Base-by-base conservation (phyloP, 768 basidiomycete genomes). In the Lactifluus hygrophoroides region DNA sequence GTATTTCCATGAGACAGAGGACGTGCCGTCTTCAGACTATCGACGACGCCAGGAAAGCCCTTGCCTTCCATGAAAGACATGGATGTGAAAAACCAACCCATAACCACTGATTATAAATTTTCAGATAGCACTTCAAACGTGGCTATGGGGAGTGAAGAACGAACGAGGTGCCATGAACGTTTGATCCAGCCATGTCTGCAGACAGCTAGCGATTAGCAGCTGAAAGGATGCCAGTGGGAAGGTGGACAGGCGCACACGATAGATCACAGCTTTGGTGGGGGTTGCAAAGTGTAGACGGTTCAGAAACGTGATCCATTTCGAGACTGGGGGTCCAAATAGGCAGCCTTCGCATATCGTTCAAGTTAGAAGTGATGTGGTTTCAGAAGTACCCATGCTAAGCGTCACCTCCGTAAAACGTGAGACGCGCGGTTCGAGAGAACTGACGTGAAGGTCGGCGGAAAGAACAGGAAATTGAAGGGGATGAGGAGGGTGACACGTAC, bases 11-110 rank as follows among this genome's bases (percentile, higher is more conserved):
- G 5, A 5, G 19, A 56, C 14, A 19, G 5, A 23, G 11, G 9
- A 64, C 67, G 53, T 54, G 72, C 77, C 27, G 73, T 69, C 10
- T 61, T 66, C 58, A 83, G 72, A 40, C 79, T 76, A 54, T 77
- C 71, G 60, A 72, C 78, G 64, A 73, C 89, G 63, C 66, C 81
- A 63, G 66, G 73, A 54, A 67, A 69, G 71, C 73, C 77, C 65
- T 88, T 85, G 28, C 90, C 90, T 68, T 95, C 93, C 52, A 94
- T 67, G 42, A 88, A 67, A 34, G 86, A 84, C 86, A 92, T 91
- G 0, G 83, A 79, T 11, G 84, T 81, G 69, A 92, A 85, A 72
- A 84, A 85, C 54, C 77, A 73, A 34, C 72, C 77, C 43, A 84
- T 72, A 30, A 73, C 74, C 45, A 70, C 78, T 76, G 56, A 51